A percentile compares a stretch with the other conserved stretches of the same genome.
Conservation (phyloP, 306 rosid genomes). For the Cucurbita pepo region DNA sequence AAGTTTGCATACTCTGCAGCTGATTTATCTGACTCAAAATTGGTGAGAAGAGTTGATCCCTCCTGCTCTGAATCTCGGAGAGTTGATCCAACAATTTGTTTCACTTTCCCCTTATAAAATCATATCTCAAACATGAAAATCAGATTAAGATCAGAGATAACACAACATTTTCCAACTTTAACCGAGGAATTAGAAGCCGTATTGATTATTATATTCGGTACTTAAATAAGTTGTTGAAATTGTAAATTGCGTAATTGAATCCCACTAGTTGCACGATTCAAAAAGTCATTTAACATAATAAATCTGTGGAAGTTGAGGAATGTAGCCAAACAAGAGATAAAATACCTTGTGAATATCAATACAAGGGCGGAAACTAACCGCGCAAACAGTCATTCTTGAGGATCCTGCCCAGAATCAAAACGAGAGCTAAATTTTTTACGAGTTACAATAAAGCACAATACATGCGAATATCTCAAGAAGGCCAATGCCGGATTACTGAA, state of each 20-base stretch:
- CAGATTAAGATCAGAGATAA: not conserved
- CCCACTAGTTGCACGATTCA: not conserved
- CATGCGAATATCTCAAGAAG: not conserved
- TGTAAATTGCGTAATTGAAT: not conserved
- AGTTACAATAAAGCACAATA: not conserved
- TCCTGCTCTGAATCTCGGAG: constrained; percentile 55
- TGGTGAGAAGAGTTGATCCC: constrained; percentile 53
- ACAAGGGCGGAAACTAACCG: constrained; percentile 69
- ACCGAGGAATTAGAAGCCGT: not conserved
- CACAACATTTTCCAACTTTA: not conserved
- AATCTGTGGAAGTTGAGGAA: not conserved
- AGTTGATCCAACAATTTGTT: constrained; percentile 90
- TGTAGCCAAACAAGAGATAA: not conserved
- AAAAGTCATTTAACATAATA: not conserved
- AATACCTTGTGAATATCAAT: constrained; percentile 78
- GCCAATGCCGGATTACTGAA: constrained; percentile 12
- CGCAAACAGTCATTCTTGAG: constrained; percentile 24
- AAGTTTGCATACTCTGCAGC: constrained; percentile 66
- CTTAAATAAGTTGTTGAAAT: not conserved
- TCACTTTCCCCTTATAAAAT: constrained; percentile 65
- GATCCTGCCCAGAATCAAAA: constrained; percentile 9
- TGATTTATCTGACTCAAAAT: constrained; percentile 78
- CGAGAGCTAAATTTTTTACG: not conserved
- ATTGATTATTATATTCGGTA: not conserved
- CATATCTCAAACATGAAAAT: constrained; percentile 2